These are phyloP conservation scores for Rachicladosporium sp. DNA, from an alignment of 2,329 filamentous ascomycete genomes.

Conservation along the genomic window DNA sequence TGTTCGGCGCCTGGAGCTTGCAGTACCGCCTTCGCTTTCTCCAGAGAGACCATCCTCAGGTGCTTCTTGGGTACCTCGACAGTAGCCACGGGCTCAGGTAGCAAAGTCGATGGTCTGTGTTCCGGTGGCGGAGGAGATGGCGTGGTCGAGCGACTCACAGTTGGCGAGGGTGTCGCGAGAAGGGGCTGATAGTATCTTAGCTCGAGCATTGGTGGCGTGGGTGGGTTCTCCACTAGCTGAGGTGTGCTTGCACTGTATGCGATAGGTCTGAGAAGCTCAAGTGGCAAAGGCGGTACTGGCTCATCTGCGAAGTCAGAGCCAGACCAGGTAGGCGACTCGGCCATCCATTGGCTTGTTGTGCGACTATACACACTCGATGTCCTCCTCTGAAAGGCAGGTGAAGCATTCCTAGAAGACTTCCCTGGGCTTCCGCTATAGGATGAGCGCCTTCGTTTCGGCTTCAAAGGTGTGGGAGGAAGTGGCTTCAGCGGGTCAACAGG, in stretches of 20 bases:
- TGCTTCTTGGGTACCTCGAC: conserved; percentile 8
- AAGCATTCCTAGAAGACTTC: conserved; percentile 1
- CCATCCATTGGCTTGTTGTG: conserved; percentile 16
- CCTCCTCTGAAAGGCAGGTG: conserved; percentile 7
- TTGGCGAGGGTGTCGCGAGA: conserved; percentile 15
- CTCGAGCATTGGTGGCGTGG: conserved; percentile 7
- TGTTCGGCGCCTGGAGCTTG: conserved; percentile 17
- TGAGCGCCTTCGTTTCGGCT: not conserved
- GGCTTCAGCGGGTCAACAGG: conserved; percentile 18
- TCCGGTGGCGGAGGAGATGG: conserved; percentile 6
- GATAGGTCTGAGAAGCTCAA: conserved; percentile 13
- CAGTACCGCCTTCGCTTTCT: conserved; percentile 14
- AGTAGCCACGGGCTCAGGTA: conserved; percentile 6
- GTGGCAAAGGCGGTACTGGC: conserved; percentile 6
- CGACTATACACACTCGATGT: conserved; percentile 25
- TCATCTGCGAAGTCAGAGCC: conserved; percentile 12
- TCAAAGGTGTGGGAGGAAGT: conserved; percentile 18
- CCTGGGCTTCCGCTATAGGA: not conserved
- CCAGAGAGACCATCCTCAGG: conserved; percentile 15
- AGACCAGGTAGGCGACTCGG: conserved; percentile 3
- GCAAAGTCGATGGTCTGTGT: conserved; percentile 7
- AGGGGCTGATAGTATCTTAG: conserved; percentile 18
- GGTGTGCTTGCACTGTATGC: conserved; percentile 19
- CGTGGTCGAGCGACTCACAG: conserved; percentile 8
- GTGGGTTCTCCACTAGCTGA: conserved; percentile 9